Conservation (phyloP, 371 early-diverging fungal genomes). For the Mortierella sp. region DNA sequence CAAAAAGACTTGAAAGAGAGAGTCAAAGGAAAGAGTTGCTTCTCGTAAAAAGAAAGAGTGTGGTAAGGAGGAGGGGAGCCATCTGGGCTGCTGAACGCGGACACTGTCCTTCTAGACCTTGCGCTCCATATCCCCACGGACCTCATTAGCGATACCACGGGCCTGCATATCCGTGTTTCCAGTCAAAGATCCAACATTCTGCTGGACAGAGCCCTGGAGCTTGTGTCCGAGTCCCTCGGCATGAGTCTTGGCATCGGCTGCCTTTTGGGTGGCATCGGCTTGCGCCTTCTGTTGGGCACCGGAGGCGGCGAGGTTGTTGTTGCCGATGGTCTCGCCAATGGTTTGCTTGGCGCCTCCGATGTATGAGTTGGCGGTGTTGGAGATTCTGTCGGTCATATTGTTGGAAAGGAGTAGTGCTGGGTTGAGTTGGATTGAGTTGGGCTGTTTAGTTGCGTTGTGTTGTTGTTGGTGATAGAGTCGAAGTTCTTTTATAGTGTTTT, state of each 20-base stretch:
- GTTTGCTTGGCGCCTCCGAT: conserved; percentile 42
- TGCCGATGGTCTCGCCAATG: conserved; percentile 35
- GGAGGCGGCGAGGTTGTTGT: conserved; percentile 22
- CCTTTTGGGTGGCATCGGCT: conserved; percentile 13
- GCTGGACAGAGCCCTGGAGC: conserved; percentile 58
- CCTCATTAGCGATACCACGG: conserved; percentile 60
- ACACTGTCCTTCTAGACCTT: neutral
- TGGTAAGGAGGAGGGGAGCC: neutral
- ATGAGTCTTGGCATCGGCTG: conserved; percentile 2
- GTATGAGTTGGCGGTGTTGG: conserved; percentile 24
- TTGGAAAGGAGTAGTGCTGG: neutral
- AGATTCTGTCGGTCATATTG: conserved; percentile 7
- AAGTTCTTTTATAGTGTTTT: neutral
- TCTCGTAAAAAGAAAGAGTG: neutral
- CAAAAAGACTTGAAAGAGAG: neutral
- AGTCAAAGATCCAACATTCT: conserved; percentile 57
- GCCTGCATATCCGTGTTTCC: conserved; percentile 60
- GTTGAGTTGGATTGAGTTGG: neutral
- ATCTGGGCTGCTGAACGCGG: no score
- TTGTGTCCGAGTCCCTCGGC: conserved; percentile 51
- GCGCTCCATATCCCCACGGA: conserved; percentile 53
- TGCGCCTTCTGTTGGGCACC: conserved; percentile 38
- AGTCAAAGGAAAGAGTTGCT: no score
- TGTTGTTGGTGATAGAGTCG: neutral
- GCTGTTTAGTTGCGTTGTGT: neutral